Conservation (phyloP, 2,329 filamentous ascomycete species). For the Sporothrix brasiliensis region DNA sequence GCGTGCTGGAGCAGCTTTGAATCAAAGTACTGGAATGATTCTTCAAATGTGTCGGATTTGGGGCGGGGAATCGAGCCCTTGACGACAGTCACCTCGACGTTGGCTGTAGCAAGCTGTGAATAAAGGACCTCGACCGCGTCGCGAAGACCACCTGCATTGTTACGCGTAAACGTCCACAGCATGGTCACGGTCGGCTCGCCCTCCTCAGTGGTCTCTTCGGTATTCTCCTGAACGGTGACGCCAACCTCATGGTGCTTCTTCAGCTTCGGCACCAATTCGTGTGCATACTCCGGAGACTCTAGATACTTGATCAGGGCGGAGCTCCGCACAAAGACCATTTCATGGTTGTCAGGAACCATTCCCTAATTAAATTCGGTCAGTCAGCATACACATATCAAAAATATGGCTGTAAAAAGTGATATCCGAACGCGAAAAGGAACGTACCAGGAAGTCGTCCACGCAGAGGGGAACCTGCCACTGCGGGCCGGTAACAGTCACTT, state of each 20-base stretch:
- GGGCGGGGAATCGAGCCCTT: slow-evolving; percentile 97
- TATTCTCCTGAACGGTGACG: slow-evolving; percentile 70
- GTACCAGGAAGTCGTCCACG: slow-evolving; percentile 81
- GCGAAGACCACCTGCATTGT: slow-evolving; percentile 92
- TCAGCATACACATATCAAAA: neutral
- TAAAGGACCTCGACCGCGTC: slow-evolving; percentile 96
- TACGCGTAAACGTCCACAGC: slow-evolving; percentile 85
- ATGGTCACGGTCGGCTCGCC: slow-evolving; percentile 63
- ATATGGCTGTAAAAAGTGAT: too few species aligned
- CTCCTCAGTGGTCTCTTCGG: slow-evolving; percentile 61
- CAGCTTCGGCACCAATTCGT: slow-evolving; percentile 79
- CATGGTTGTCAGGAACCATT: slow-evolving; percentile 96
- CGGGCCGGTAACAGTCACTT: slow-evolving; percentile 91
- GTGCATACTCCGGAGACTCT: slow-evolving; percentile 76
- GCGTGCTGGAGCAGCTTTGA: slow-evolving; percentile 95
- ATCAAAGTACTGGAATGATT: slow-evolving; percentile 94
- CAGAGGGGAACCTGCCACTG: slow-evolving; percentile 98
- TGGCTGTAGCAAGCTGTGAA: slow-evolving; percentile 79
- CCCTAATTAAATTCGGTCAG: slow-evolving; percentile 49
- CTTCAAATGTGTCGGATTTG: slow-evolving; percentile 98
- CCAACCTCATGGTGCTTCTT: slow-evolving; percentile 92
- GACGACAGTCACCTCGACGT: slow-evolving; percentile 84
- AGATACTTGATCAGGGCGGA: slow-evolving; percentile 78
- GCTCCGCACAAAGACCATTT: slow-evolving; percentile 79
- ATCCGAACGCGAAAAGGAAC: neutral